A percentile compares a stretch with the other conserved stretches of the same genome.
Conservation (phyloP, 352 stramenopile genomes). For the Pythium insidiosum region DNA sequence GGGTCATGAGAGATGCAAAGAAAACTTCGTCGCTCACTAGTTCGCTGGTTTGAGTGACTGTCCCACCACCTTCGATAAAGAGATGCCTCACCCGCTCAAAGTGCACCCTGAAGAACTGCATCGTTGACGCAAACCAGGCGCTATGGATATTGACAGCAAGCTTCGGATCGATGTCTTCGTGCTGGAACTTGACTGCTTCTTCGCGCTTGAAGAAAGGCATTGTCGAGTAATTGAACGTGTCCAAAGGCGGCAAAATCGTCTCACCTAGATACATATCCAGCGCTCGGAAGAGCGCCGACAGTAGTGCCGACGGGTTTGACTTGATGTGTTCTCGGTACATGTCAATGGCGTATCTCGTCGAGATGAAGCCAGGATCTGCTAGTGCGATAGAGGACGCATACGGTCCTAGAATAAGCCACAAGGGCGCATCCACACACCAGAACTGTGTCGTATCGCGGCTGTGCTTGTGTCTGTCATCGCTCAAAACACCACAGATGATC, state of each 20-base stretch:
- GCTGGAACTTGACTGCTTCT: conserved; percentile 42
- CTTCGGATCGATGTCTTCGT: conserved; percentile 38
- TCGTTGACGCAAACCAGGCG: conserved; percentile 27
- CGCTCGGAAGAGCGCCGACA: conserved; percentile 41
- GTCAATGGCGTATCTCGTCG: conserved; percentile 18
- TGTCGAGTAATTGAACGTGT: conserved; percentile 44
- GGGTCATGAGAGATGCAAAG: conserved; percentile 7
- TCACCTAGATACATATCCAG: conserved; percentile 46
- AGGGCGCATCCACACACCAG: conserved; percentile 58
- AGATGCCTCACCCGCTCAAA: conserved; percentile 35
- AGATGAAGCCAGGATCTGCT: conserved; percentile 11
- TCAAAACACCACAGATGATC: conserved; percentile 46
- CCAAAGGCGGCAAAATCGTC: conserved; percentile 40
- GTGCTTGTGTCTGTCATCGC: conserved; percentile 15
- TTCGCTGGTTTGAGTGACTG: conserved; percentile 12
- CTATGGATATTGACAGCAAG: conserved; percentile 34
- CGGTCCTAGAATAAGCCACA: conserved; percentile 51
- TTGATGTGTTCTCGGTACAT: conserved; percentile 42
- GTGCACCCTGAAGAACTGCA: conserved; percentile 52
- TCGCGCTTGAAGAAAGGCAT: conserved; percentile 46
- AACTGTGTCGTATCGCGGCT: conserved; percentile 35
- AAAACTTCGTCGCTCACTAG: conserved; percentile 11
- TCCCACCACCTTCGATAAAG: conserved; percentile 5
- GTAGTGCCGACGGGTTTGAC: conserved; percentile 46
- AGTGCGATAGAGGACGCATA: conserved; percentile 53